These are phyloP conservation scores for Anisodus tanguticus DNA, from an alignment of 257 asterid genomes.

Conservation along the genomic window DNA sequence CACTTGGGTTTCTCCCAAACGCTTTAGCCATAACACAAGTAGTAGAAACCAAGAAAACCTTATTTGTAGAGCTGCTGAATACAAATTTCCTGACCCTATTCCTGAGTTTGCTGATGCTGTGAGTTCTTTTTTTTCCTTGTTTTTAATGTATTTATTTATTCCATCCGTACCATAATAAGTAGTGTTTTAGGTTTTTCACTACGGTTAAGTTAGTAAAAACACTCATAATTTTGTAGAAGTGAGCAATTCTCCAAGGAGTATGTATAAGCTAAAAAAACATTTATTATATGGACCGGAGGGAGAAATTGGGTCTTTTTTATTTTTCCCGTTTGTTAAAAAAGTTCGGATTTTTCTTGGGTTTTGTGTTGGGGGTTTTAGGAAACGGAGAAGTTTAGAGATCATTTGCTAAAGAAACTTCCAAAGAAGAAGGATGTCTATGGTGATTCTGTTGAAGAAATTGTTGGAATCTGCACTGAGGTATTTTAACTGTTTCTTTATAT, in stretches of 20 bases:
- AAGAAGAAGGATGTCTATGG: conserved; percentile 87
- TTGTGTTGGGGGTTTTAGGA: conserved; percentile 52
- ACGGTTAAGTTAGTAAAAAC: too few species aligned
- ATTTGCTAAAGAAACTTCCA: conserved; percentile 64
- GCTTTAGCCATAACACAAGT: neutral
- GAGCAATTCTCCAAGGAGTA: too few species aligned
- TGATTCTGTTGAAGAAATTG: conserved; percentile 78
- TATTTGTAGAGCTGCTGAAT: conserved; percentile 79
- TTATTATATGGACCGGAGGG: too few species aligned
- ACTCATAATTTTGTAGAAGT: too few species aligned
- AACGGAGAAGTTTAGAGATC: conserved; percentile 73
- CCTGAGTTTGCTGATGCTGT: conserved; percentile 95
- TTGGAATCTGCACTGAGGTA: conserved; percentile 85
- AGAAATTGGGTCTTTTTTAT: neutral
- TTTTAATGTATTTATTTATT: too few species aligned
- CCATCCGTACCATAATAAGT: too few species aligned
- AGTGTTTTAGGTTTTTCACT: too few species aligned
- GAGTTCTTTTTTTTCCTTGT: conserved; percentile 33
- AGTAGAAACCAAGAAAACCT: conserved; percentile 33
- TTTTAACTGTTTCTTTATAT: neutral
- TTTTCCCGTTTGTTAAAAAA: neutral
- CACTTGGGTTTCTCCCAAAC: neutral
- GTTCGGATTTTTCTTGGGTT: neutral
- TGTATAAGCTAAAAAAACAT: too few species aligned
- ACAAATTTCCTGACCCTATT: conserved; percentile 93